phyloP scores from a whole-genome alignment of 768 basidiomycete species.

The Russula olivacea region DNA sequence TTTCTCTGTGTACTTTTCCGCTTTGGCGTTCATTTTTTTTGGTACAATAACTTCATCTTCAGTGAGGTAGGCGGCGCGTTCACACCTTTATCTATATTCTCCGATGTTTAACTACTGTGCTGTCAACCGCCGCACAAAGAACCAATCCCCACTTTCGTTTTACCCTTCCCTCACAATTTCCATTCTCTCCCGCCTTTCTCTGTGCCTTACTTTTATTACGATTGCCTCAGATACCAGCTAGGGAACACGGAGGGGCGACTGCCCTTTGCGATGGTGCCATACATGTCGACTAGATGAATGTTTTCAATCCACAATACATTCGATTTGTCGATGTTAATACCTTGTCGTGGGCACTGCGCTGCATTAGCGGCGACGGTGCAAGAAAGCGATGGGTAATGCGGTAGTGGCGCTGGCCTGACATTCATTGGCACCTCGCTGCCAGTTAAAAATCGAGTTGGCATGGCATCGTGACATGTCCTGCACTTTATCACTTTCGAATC shows the following conservation, averaged over 20 bases:
- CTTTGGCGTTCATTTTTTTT: not conserved
- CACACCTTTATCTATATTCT: slow-evolving; percentile 20
- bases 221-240: slow-evolving; percentile 15
- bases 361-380: not conserved
- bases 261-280: not conserved
- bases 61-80: slow-evolving; percentile 7
- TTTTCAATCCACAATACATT: slow-evolving; percentile 15
- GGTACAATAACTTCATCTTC: not conserved
- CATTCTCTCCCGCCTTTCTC: not conserved
- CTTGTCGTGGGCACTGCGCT: not conserved
- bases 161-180: not conserved
- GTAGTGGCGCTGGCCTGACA: not conserved
- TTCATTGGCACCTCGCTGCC: not conserved
- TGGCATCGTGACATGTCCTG: not conserved
- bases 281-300: slow-evolving; percentile 15
- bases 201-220: slow-evolving; percentile 18
- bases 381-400: not conserved
- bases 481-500: not conserved
- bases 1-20: slow-evolving; percentile 4
- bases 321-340: slow-evolving; percentile 14
- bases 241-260: slow-evolving; percentile 2
- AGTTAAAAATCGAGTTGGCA: not conserved
- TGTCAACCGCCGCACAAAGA: not conserved
- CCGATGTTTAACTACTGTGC: slow-evolving; percentile 15
- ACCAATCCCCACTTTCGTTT: slow-evolving; percentile 5